Percentiles rank a stretch among this genome's conserved stretches.
phyloP scores from a whole-genome alignment of 1,139 yeast genomes.

The Suhomyces atakaporum region DNA sequence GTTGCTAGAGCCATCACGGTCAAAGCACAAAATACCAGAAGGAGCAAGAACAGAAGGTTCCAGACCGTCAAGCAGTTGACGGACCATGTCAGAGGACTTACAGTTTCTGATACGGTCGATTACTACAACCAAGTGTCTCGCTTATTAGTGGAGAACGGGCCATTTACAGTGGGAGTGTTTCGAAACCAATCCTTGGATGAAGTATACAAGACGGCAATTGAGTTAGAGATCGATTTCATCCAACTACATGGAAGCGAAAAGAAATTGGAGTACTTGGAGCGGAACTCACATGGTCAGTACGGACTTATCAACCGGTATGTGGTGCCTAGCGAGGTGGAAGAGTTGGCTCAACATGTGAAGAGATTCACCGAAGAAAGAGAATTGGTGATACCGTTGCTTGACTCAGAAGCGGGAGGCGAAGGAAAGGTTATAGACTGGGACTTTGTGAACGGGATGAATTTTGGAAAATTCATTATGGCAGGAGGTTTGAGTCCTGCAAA shows the following conservation, averaged over 20 bases:
- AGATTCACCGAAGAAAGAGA: slow-evolving; percentile 12
- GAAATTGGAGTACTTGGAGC: slow-evolving; percentile 49
- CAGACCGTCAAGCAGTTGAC: slow-evolving; percentile 25
- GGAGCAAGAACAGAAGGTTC: slow-evolving; percentile 19
- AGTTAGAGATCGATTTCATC: slow-evolving; percentile 66
- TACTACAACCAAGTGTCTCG: slow-evolving; percentile 37
- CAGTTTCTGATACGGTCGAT: slow-evolving; percentile 23
- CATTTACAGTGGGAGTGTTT: slow-evolving; percentile 86
- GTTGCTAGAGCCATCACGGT: slow-evolving; percentile 58
- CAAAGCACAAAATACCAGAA: slow-evolving; percentile 27
- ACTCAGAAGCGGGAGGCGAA: slow-evolving; percentile 91
- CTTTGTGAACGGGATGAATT: slow-evolving; percentile 28
- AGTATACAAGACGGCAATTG: slow-evolving; percentile 49
- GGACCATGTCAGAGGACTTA: slow-evolving; percentile 16
- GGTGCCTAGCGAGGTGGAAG: slow-evolving; percentile 50
- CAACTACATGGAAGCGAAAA: slow-evolving; percentile 91
- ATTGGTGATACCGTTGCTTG: slow-evolving; percentile 61
- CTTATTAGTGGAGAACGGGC: slow-evolving; percentile 54
- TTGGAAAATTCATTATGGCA: slow-evolving; percentile 67
- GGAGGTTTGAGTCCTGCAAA: slow-evolving; percentile 87
- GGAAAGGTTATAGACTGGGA: slow-evolving; percentile 79
- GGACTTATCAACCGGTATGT: slow-evolving; percentile 80
- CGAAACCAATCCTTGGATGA: slow-evolving; percentile 74
- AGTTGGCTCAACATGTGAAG: slow-evolving; percentile 24
- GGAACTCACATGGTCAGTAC: slow-evolving; percentile 20